Evolutionary conservation across 2,329 filamentous ascomycete species (phyloP).

Genomic region (Hymenoscyphus linearis): DNA sequence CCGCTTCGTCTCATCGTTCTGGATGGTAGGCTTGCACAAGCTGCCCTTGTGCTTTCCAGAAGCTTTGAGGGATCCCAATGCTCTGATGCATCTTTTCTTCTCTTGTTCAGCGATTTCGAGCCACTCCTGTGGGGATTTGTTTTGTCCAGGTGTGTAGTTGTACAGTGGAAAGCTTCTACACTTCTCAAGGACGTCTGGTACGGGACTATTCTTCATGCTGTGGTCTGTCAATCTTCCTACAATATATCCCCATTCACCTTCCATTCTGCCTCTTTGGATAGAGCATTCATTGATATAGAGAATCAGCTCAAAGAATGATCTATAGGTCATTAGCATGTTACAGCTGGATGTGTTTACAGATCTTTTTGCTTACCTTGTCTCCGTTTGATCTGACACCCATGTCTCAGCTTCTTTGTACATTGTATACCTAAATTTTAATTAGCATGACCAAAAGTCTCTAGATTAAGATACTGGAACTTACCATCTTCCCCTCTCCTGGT

Average conservation of each 20-base stretch:
- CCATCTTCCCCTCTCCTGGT: not conserved
- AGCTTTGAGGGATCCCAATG: not conserved
- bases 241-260: not conserved
- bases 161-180: not conserved
- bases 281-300: not conserved
- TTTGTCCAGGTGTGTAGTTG: not conserved
- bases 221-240: no score
- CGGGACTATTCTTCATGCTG: not conserved
- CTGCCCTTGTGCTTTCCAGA: no score
- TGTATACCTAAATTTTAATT: not conserved
- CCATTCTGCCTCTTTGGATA: not conserved
- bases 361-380: not conserved
- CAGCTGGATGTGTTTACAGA: not conserved
- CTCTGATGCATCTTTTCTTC: not conserved
- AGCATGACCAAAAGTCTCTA: not conserved
- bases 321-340: not conserved
- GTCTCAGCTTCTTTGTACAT: not conserved
- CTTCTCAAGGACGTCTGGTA: not conserved
- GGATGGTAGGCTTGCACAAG: not conserved
- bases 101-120: not conserved
- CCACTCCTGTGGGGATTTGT: not conserved
- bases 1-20: not conserved
- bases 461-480: not conserved
- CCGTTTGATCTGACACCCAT: not conserved
- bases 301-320: not conserved